phyloP scores from a whole-genome alignment of 768 basidiomycete species.

The Austroboletus eburneus region DNA sequence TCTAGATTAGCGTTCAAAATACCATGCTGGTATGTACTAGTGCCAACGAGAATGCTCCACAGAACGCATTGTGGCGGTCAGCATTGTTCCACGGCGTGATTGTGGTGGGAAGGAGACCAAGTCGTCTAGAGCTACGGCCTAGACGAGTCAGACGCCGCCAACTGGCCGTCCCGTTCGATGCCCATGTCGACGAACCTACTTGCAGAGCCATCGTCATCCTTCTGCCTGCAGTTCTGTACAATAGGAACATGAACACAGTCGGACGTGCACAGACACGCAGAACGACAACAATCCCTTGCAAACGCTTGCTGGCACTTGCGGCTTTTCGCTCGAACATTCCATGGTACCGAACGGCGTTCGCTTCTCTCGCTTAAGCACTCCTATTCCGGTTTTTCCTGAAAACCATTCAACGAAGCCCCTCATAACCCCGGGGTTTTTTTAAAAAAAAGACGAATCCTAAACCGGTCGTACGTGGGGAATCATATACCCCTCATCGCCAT shows the following conservation, averaged over 20 bases:
- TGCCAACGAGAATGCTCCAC: too few relatives aligned
- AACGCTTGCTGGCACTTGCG: not conserved
- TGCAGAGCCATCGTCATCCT: not conserved
- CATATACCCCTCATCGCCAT: constrained; percentile 2
- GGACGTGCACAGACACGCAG: not conserved
- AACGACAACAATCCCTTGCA: not conserved
- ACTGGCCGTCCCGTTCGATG: too few relatives aligned
- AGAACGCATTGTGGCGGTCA: too few relatives aligned
- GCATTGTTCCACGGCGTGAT: too few relatives aligned
- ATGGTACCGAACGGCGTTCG: not conserved
- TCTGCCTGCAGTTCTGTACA: not conserved
- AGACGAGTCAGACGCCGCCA: not conserved
- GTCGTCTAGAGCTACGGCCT: not conserved
- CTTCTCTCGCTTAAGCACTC: not conserved
- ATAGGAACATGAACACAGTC: not conserved
- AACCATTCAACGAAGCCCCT: not conserved
- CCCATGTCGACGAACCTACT: not conserved
- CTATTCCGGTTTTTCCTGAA: not conserved
- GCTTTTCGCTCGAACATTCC: not conserved
- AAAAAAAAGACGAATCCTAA: not conserved
- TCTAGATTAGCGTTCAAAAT: too few relatives aligned
- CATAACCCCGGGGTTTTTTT: not conserved
- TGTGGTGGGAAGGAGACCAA: not conserved
- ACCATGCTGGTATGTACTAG: too few relatives aligned
- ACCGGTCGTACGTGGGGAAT: not conserved